Base-by-base conservation (phyloP, 164 flowering plant species). In the Umbilicus rupestris region DNA sequence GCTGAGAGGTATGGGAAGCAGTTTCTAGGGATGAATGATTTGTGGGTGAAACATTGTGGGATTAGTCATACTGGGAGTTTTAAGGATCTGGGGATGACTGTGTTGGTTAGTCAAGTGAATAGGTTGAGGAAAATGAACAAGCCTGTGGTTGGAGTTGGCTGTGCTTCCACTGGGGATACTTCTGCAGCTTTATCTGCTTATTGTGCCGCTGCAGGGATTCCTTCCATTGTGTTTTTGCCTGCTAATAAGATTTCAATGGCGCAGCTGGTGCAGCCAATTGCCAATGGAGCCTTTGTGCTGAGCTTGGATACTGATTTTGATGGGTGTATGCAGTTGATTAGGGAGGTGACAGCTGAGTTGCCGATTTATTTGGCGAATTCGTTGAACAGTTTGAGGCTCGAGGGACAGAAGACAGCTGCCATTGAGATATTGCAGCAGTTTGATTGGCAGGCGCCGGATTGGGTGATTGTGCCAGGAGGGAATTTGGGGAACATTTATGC, bases 381-480 rank as follows among this genome's bases (percentile, higher is more conserved):
- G 0, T 73, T 90, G 71, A 90, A 90, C 68, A 88, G 94, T 75
- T 74, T 90, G 82, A 84, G 97, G 69, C 69, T 90, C 0, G 96
- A 90, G 66, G 96, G 96, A 33, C 96, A 90, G 75, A 90, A 90
- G 69, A 90, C 94, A 0, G 96, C 96, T 2, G 96, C 96, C 0
- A 85, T 90, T 30, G 96, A 90, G 79, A 90, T 90, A 10, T 62
- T 90, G 82, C 97, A 88, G 81, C 92, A 90, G 71, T 90, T 90
- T 68, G 85, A 90, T 76, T 90, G 97, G 94, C 81, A 87, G 65
- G 96, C 87, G 24, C 97, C 97, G 0, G 97, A 90, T 68, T 90
- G 97, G 97, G 97, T 90, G 47, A 88, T 90, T 47, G 87, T 90
- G 39, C 97, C 97, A 0, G 97, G 97, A 3, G 94, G 97, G 11